Base-by-base conservation (phyloP, 768 basidiomycete genomes). In the Erythrobasidium yunnanense region DNA sequence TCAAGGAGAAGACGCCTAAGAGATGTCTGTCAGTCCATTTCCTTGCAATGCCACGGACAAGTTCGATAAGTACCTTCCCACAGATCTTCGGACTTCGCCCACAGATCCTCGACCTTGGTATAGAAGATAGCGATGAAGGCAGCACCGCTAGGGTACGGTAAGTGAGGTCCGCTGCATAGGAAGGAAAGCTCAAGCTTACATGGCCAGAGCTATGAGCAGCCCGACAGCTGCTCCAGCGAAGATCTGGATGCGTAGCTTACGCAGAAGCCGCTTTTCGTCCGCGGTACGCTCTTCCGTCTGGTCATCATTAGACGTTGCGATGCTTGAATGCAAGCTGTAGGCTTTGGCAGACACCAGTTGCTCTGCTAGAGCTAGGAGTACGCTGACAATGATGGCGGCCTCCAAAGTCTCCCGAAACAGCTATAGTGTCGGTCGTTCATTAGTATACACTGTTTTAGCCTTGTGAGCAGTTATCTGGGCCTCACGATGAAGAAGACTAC, bases 121-220 rank as follows among this genome's bases (percentile, higher is more conserved):
- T 93, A 96, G 87, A 90, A 97, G 45, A 95, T 82, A 5, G 87
- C 90, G 68, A 96, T 87, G 77, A 93, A 96, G 1, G 89, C 85
- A 13, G 87, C 90, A 33, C 92, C 93, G 66, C 65, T 66, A n/a
- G 5, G 69, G 65, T 58, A 63, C 30, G 66, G 50, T 20, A 33
- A 20, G 6, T 58, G 29, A 55, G 63, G 25, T 11, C 51, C 17
- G 4, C 17, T 23, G 17, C 23, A 45, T 18, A 22, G 13, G 4
- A 33, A 25, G 13, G 4, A 15, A 7, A 23, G 27, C 4, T 38
- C 5, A 22, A n/a, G 35, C 55, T 25, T 15, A 56, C 54, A 96
- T 85, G 34, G 85, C 81, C 23, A 88, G 75, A 4, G 93, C 85
- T 49, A 90, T 78, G 66, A 86, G 74, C n/a, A 96, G 79, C 6